phyloP scores from a whole-genome alignment of 2,329 filamentous ascomycete species.

The Fusarium guadeloupense region DNA sequence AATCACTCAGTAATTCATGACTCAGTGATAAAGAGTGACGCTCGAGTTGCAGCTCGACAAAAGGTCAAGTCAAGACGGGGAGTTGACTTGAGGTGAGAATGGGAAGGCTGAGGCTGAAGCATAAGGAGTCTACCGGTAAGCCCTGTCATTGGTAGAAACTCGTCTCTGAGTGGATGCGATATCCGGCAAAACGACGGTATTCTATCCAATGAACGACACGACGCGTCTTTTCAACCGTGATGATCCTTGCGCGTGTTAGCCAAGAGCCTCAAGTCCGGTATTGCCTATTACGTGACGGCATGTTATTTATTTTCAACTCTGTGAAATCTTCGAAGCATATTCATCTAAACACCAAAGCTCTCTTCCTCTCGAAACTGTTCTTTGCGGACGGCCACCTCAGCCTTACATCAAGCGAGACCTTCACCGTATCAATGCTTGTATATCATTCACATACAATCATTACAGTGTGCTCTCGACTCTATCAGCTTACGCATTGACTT shows the following conservation, averaged over 20 bases:
- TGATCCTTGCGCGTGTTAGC: background rate
- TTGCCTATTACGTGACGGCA: background rate
- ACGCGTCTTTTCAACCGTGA: conserved; percentile 3
- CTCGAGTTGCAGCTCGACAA: conserved; percentile 7
- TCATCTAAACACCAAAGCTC: background rate
- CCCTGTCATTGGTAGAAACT: conserved; percentile 25
- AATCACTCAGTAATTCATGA: conserved; percentile 25
- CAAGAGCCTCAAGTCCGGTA: background rate
- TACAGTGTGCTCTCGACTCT: background rate
- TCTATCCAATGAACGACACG: conserved; percentile 12
- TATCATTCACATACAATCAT: background rate
- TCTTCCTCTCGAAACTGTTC: background rate
- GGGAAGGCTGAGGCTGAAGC: conserved; percentile 40
- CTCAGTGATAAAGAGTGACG: conserved; percentile 13
- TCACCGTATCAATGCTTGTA: background rate
- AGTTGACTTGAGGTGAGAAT: conserved; percentile 21
- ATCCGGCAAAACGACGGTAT: conserved; percentile 35
- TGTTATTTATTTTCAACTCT: no score
- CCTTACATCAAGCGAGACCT: background rate
- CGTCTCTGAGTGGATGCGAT: conserved; percentile 19
- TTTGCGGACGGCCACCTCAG: background rate
- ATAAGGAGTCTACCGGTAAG: conserved; percentile 1
- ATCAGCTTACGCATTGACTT: background rate
- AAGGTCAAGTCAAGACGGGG: conserved; percentile 16
- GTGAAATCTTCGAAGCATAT: no score